A percentile compares a stretch with the other conserved stretches of the same genome.
These are phyloP conservation scores for Rheum nobile DNA, from an alignment of 148 eudicot genomes.

Conservation along the genomic window DNA sequence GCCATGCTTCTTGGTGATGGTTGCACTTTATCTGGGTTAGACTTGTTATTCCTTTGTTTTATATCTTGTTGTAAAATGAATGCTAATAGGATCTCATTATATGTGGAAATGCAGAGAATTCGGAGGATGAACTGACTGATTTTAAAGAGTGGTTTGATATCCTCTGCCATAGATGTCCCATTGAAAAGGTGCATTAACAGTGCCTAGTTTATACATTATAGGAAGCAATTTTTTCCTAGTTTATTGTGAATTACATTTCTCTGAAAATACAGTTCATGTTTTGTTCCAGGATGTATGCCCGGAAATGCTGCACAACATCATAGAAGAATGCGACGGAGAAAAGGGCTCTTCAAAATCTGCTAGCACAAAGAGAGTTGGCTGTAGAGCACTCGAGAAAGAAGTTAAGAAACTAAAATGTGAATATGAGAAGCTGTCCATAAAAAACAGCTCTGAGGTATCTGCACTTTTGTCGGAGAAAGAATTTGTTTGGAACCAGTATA, in stretches of 20 bases:
- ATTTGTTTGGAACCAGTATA: constrained; percentile 63
- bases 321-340: constrained; percentile 12
- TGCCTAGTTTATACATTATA: neutral
- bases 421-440: constrained; percentile 32
- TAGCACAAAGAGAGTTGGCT: constrained; percentile 5
- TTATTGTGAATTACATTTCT: neutral
- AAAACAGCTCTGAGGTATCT: constrained; percentile 31
- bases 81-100: neutral
- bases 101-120: constrained; percentile 31
- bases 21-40: neutral
- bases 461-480: constrained; percentile 52
- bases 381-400: constrained; percentile 29
- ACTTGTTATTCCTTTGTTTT: neutral
- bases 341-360: constrained; percentile 9
- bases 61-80: neutral
- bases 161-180: constrained; percentile 30
- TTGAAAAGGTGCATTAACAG: constrained; percentile 20
- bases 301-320: constrained; percentile 10
- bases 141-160: constrained; percentile 46
- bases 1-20: neutral
- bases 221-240: neutral
- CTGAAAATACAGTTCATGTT: neutral
- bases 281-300: constrained; percentile 18
- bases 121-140: constrained; percentile 40
- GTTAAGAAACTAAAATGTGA: constrained; percentile 28